phyloP scores from a whole-genome alignment of 208 protist species.

The Strigomonas culicis region DNA sequence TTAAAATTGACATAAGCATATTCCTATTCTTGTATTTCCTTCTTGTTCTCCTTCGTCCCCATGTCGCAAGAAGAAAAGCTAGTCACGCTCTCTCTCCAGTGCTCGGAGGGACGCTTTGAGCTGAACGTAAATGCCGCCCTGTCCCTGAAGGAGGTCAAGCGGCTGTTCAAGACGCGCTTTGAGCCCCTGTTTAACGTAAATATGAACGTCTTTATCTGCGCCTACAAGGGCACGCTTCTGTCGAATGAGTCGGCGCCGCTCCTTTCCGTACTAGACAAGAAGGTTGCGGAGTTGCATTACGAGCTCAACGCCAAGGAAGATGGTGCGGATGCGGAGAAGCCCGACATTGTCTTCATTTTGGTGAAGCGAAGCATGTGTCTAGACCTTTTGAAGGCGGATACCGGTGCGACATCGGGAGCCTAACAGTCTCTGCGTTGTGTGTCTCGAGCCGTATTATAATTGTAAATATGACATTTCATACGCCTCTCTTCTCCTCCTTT shows the following conservation, averaged over 20 bases:
- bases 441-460: no score
- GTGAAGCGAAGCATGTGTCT: no score
- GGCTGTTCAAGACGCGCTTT: conserved; percentile 25
- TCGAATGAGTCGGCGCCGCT: conserved; percentile 38
- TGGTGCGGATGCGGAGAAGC: no score
- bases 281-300: conserved; percentile 26
- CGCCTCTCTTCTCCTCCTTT: no score
- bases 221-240: conserved; percentile 34
- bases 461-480: no score
- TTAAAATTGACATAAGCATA: neutral
- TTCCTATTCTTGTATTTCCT: neutral
- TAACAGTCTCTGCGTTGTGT: no score
- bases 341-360: no score
- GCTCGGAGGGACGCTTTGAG: conserved; percentile 56
- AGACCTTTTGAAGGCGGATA: no score
- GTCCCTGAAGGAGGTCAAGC: conserved; percentile 38
- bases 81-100: conserved; percentile 48
- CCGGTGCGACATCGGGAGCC: no score
- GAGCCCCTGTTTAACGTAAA: conserved; percentile 36
- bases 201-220: conserved; percentile 44
- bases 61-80: neutral
- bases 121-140: conserved; percentile 25
- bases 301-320: no score
- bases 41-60: neutral
- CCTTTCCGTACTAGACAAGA: conserved; percentile 18